Percentiles rank a stretch among this genome's conserved stretches.
Evolutionary conservation across 257 asterid genomes (phyloP).

Genomic region (Gynochthodes officinalis): DNA sequence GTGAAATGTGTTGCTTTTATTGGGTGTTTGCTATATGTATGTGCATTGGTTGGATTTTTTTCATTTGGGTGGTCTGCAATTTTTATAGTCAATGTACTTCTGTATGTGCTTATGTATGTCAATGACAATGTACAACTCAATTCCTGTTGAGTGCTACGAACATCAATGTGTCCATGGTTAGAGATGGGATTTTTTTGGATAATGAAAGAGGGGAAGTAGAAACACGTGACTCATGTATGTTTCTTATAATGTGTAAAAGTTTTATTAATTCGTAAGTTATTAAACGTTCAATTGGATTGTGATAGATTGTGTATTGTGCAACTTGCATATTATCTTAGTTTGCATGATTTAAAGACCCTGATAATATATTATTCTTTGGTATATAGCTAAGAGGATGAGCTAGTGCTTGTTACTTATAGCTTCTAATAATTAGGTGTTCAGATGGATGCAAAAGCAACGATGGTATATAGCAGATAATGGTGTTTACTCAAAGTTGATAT

Average conservation of each 20-base stretch:
- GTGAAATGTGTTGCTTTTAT: not conserved
- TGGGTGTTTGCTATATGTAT: not conserved
- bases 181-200: not conserved
- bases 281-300: not conserved
- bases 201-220: not conserved
- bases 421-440: slow-evolving; percentile 58
- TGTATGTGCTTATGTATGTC: not conserved
- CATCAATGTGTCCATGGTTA: not conserved
- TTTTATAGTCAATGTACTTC: not conserved
- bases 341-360: slow-evolving; percentile 2
- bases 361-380: not conserved
- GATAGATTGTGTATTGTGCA: not conserved
- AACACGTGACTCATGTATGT: not conserved
- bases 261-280: not conserved
- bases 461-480: slow-evolving; percentile 97
- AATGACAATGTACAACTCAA: not conserved
- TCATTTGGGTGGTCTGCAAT: not conserved
- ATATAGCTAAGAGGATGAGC: not conserved
- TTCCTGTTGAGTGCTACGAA: not conserved
- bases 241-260: not conserved
- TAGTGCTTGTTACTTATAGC: slow-evolving; percentile 7
- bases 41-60: not conserved
- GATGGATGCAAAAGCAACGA: slow-evolving; percentile 98
- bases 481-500: slow-evolving; percentile 86
- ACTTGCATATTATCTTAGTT: not conserved